Evolutionary conservation across 805 yeast species (phyloP).

Genomic region (Pichia cabralensis): DNA sequence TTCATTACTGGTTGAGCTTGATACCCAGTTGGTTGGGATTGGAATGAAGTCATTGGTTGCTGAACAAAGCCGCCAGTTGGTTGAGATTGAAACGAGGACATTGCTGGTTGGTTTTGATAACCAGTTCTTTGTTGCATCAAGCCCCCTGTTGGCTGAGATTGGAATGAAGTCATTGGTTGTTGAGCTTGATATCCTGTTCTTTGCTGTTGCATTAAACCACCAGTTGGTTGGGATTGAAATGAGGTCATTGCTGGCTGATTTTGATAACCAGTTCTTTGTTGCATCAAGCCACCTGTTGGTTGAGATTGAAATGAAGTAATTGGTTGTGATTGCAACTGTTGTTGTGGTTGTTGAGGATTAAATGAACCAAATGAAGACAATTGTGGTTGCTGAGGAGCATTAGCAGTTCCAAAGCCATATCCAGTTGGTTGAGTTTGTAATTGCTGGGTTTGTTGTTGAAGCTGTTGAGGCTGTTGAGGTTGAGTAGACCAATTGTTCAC

Average conservation of each 20-base stretch:
- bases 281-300: constrained; percentile 12
- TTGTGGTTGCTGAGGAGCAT: constrained; percentile 7
- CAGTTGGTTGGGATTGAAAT: too few species aligned
- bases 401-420: constrained; percentile 23
- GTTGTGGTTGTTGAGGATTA: constrained; percentile 5
- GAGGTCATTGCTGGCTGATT: constrained; percentile 9
- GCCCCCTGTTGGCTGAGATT: constrained; percentile 12
- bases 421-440: constrained; percentile 34
- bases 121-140: constrained; percentile 7
- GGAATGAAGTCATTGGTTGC: constrained; percentile 15
- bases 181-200: constrained; percentile 26
- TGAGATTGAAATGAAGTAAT: constrained; percentile 21
- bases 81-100: constrained; percentile 20
- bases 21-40: constrained; percentile 37
- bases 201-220: constrained; percentile 6
- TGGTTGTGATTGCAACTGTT: constrained; percentile 22
- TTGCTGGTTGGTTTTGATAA: constrained; percentile 9
- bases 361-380: too few species aligned
- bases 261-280: constrained; percentile 9
- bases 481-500: constrained; percentile 16
- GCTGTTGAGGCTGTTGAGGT: constrained; percentile 10
- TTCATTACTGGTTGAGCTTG: constrained; percentile 11
- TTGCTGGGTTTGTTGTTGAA: constrained; percentile 22
- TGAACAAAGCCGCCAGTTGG: constrained; percentile 9
- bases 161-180: constrained; percentile 20